phyloP scores from a whole-genome alignment of 441 rosid species.

The Manihot esculenta region DNA sequence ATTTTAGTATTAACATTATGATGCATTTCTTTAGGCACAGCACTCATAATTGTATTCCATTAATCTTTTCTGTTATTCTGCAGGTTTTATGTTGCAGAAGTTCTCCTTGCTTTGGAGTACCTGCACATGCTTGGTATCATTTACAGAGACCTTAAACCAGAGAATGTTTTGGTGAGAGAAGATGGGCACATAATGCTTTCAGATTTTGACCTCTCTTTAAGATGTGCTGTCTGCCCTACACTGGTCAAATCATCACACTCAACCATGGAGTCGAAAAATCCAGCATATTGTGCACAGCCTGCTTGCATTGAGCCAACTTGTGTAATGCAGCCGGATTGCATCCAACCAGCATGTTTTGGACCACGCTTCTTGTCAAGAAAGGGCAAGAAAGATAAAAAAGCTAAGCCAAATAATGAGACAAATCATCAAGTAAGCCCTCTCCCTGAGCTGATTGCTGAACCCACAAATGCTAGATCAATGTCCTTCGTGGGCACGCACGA shows the following conservation, averaged over 20 bases:
- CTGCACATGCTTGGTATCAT: conserved; percentile 95
- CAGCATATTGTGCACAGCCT: conserved; percentile 67
- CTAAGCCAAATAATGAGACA: conserved; percentile 48
- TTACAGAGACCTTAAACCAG: conserved; percentile 92
- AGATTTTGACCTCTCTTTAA: conserved; percentile 82
- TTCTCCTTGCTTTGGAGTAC: conserved; percentile 86
- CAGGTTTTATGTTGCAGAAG: conserved; percentile 93
- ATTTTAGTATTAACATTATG: neutral
- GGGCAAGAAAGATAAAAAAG: conserved; percentile 50
- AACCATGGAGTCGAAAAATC: conserved; percentile 58
- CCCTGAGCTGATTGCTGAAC: conserved; percentile 90
- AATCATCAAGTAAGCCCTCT: conserved; percentile 68
- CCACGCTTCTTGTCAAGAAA: conserved; percentile 60
- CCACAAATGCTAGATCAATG: conserved; percentile 84
- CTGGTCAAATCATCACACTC: conserved; percentile 59
- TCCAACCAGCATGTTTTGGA: conserved; percentile 72
- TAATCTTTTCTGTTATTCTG: conserved; percentile 14
- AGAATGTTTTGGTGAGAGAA: conserved; percentile 86
- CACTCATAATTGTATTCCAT: neutral
- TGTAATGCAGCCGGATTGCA: conserved; percentile 68
- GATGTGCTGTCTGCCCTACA: conserved; percentile 84
- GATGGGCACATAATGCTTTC: conserved; percentile 97
- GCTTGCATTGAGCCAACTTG: conserved; percentile 75
- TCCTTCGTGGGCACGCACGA: conserved; percentile 90
- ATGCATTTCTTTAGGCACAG: neutral